Evolutionary conservation across 768 basidiomycete genomes (phyloP).

Genomic region (Serendipita sp.): DNA sequence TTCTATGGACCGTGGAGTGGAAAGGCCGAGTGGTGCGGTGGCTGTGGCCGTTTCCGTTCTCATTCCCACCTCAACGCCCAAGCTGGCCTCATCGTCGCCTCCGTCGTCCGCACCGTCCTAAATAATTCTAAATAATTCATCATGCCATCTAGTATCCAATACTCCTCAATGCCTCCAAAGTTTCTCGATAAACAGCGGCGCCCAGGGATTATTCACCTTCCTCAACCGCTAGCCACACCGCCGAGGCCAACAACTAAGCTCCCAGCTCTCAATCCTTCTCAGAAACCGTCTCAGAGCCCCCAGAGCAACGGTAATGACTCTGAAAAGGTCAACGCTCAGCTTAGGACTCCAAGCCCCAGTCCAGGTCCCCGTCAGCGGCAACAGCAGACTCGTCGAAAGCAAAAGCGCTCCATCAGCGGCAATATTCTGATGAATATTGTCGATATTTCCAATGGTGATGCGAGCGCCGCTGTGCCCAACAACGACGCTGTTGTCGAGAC

Average conservation of each 20-base stretch:
- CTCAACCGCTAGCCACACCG: background rate
- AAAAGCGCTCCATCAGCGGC: background rate
- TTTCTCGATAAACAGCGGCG: constrained; percentile 4
- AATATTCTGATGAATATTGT: background rate
- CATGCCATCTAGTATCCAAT: constrained; percentile 1
- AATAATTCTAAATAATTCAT: background rate
- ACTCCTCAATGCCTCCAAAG: background rate
- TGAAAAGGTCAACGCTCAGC: background rate
- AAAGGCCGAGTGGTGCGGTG: background rate
- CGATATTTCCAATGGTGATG: background rate
- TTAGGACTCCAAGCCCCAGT: constrained; percentile 3
- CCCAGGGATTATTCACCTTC: constrained; percentile 1
- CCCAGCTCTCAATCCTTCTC: background rate
- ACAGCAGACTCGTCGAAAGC: background rate
- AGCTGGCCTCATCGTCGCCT: constrained; percentile 3
- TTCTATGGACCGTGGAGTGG: background rate
- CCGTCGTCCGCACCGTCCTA: background rate
- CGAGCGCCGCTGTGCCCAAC: background rate
- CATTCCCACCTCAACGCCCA: background rate
- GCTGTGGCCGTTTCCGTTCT: background rate
- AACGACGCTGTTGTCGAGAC: background rate
- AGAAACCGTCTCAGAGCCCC: background rate
- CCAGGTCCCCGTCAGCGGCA: background rate
- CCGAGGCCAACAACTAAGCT: background rate
- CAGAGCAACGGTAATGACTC: background rate